A percentile compares a stretch with the other conserved stretches of the same genome.
Conservation (phyloP, 1,284 basidiomycete genomes). For the Heliocybe sulcata region DNA sequence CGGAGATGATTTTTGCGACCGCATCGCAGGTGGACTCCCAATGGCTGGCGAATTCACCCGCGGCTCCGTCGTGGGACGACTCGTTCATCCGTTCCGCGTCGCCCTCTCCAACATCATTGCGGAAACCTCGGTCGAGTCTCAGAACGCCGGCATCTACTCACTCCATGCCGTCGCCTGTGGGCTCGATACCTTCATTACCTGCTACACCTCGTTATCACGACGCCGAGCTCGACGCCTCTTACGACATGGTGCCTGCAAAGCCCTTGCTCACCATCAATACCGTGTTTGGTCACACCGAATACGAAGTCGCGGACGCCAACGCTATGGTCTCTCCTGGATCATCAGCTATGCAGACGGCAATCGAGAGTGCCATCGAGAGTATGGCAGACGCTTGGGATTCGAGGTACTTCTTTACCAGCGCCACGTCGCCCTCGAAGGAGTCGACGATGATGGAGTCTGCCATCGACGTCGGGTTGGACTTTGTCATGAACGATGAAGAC, state of each 20-base stretch:
- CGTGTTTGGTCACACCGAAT: conserved; percentile 39
- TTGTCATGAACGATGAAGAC: not conserved
- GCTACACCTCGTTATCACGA: conserved; percentile 45
- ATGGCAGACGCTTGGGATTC: not conserved
- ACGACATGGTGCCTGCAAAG: conserved; percentile 28
- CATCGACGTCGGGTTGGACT: conserved; percentile 24
- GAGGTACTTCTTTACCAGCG: not conserved
- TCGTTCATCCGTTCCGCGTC: conserved; percentile 18
- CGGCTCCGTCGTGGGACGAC: conserved; percentile 23
- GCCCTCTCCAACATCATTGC: conserved; percentile 12
- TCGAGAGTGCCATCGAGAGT: conserved; percentile 39
- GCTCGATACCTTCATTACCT: conserved; percentile 36
- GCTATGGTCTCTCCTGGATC: conserved; percentile 45
- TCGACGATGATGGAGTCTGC: conserved; percentile 30
- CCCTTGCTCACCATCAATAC: conserved; percentile 52
- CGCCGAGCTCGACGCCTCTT: conserved; percentile 33
- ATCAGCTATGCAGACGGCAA: conserved; percentile 65
- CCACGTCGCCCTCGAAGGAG: conserved; percentile 29
- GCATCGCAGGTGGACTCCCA: conserved; percentile 29
- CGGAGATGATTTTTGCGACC: conserved; percentile 54
- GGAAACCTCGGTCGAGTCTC: conserved; percentile 17
- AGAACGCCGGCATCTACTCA: conserved; percentile 24
- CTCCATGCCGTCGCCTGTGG: conserved; percentile 29
- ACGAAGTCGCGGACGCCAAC: conserved; percentile 39
- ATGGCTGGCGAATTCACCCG: conserved; percentile 30